Conservation (phyloP, 2,329 filamentous ascomycete species). For the Aureobasidium mangrovei region DNA sequence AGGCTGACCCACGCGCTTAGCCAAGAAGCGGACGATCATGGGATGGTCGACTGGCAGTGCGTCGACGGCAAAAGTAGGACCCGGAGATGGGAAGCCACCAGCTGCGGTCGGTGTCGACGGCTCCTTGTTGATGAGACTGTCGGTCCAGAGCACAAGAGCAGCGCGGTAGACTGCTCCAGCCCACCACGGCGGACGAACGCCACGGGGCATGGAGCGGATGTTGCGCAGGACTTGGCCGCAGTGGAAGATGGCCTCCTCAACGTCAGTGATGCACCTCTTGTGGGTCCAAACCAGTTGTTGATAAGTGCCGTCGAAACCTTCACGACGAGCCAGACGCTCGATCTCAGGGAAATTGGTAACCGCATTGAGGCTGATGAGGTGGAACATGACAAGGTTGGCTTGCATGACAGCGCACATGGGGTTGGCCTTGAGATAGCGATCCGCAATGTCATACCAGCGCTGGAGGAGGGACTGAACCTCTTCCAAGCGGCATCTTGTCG, state of each 20-base stretch:
- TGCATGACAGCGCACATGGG: slow-evolving; percentile 51
- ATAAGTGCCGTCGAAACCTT: slow-evolving; percentile 48
- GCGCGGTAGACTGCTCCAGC: slow-evolving; percentile 61
- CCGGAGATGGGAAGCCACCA: slow-evolving; percentile 30
- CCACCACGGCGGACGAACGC: slow-evolving; percentile 61
- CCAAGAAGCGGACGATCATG: slow-evolving; percentile 43
- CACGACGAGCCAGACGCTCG: slow-evolving; percentile 55
- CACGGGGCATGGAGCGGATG: slow-evolving; percentile 50
- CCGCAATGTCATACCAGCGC: slow-evolving; percentile 59
- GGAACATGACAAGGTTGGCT: slow-evolving; percentile 60
- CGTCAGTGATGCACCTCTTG: slow-evolving; percentile 54
- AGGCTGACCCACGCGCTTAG: slow-evolving; percentile 45
- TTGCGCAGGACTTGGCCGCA: slow-evolving; percentile 58
- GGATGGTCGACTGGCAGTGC: slow-evolving; percentile 43
- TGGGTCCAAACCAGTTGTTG: slow-evolving; percentile 47
- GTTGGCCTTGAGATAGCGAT: slow-evolving; percentile 47
- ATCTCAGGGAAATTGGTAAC: slow-evolving; percentile 60
- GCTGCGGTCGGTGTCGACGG: slow-evolving; percentile 26
- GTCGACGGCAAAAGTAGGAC: slow-evolving; percentile 43
- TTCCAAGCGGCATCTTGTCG: slow-evolving; percentile 52
- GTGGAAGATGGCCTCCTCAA: slow-evolving; percentile 57
- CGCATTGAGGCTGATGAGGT: slow-evolving; percentile 60
- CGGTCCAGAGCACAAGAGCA: slow-evolving; percentile 53
- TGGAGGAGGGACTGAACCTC: slow-evolving; percentile 57
- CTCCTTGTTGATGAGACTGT: slow-evolving; percentile 48